These are phyloP conservation scores for Coemansia guatemalensis DNA, from an alignment of 192 early-diverging fungal species.

Conservation along the genomic window DNA sequence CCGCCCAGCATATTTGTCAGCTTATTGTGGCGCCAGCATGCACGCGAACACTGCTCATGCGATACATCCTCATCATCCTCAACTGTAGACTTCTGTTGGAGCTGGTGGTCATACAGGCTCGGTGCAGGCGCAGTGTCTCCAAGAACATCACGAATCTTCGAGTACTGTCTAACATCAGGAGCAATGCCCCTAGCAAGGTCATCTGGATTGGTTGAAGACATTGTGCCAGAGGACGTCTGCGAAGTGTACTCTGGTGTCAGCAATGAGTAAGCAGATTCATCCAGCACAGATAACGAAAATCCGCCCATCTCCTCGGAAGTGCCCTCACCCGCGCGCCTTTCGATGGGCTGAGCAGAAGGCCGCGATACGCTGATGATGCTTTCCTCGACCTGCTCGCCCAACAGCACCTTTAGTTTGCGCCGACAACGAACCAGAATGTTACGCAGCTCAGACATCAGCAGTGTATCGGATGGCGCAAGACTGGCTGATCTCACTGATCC, in stretches of 20 bases:
- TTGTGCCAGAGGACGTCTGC: slow-evolving; percentile 1
- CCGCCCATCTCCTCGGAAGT: not conserved
- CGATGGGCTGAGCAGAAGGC: not conserved
- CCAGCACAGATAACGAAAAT: not conserved
- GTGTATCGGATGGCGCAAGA: slow-evolving; percentile 7
- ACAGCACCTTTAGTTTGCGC: slow-evolving; percentile 60
- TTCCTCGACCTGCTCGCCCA: slow-evolving; percentile 63
- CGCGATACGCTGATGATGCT: slow-evolving; percentile 27
- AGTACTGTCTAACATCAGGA: slow-evolving; percentile 25
- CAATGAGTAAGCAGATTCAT: slow-evolving; percentile 15
- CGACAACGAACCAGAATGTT: slow-evolving; percentile 58
- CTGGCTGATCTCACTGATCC: slow-evolving; percentile 9
- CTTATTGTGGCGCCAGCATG: slow-evolving; percentile 41
- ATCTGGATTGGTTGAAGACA: not conserved
- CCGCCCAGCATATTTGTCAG: slow-evolving; percentile 34
- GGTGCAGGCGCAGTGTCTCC: slow-evolving; percentile 30
- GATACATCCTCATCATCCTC: not conserved
- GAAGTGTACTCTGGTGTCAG: slow-evolving; percentile 25
- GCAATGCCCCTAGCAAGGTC: too few species aligned
- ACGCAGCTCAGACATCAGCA: slow-evolving; percentile 55
- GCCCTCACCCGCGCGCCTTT: not conserved
- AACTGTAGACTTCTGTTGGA: not conserved
- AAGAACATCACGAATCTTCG: slow-evolving; percentile 37
- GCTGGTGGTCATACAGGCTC: not conserved
- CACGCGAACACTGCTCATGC: slow-evolving; percentile 28